Conservation (phyloP, 2,329 filamentous ascomycete species). For the Cercospora beticola region DNA sequence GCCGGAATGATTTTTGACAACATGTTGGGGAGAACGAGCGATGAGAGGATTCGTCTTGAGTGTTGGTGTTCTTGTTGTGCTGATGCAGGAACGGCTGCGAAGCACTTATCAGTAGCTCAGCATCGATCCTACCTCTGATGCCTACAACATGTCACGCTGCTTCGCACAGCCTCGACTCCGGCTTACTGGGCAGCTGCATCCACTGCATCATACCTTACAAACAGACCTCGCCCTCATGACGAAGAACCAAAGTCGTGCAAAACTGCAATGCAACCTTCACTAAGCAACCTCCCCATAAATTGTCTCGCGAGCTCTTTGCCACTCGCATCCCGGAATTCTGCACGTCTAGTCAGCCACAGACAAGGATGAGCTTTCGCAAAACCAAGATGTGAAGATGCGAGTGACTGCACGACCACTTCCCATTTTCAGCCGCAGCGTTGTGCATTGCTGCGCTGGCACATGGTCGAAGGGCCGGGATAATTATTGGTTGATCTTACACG, state of each 20-base stretch:
- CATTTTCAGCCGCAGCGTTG: neutral
- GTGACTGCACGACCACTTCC: neutral
- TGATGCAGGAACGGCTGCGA: neutral
- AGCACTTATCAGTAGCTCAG: neutral
- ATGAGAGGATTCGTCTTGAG: neutral
- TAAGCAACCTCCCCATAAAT: neutral
- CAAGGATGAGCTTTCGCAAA: neutral
- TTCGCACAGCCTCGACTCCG: slow-evolving; percentile 1
- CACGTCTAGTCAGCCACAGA: neutral
- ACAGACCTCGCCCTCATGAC: neutral
- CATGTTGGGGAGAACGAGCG: neutral
- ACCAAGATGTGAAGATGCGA: neutral
- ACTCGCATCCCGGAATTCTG: neutral
- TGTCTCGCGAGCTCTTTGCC: neutral
- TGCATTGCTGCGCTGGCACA: neutral
- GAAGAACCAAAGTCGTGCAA: neutral
- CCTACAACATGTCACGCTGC: neutral
- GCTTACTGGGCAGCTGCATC: neutral
- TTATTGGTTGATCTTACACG: neutral
- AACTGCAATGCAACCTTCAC: slow-evolving; percentile 4
- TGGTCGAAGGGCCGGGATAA: neutral
- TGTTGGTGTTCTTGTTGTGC: slow-evolving; percentile 3
- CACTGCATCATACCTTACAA: neutral
- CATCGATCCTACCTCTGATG: neutral
- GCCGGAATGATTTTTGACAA: neutral